These are phyloP conservation scores for Aegilops bicornis DNA, from an alignment of 176 grass and related monocot species.

Conservation along the genomic window DNA sequence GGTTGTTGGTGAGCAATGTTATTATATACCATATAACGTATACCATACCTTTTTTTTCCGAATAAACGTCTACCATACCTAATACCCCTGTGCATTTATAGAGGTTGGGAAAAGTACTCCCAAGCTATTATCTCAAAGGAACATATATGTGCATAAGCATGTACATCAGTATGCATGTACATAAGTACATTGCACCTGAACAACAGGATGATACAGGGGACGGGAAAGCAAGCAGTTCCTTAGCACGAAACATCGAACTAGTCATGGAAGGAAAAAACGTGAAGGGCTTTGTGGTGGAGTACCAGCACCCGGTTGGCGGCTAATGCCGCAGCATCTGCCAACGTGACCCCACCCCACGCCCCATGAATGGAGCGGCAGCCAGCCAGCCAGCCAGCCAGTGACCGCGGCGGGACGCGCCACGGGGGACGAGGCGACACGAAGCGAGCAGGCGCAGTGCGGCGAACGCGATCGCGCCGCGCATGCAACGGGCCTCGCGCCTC, in stretches of 20 bases:
- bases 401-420: constrained; percentile 26
- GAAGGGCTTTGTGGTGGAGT: not conserved
- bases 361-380: constrained; percentile 7
- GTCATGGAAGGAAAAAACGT: not conserved
- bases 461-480: constrained; percentile 24
- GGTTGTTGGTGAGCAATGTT: not conserved
- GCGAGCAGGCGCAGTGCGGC: constrained; percentile 15
- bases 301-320: not conserved
- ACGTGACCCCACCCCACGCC: constrained; percentile 12
- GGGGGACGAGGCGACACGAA: constrained; percentile 30
- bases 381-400: constrained; percentile 20
- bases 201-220: not conserved
- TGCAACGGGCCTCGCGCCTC: constrained; percentile 7
- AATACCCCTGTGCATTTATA: not conserved
- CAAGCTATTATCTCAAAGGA: not conserved
- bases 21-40: not conserved
- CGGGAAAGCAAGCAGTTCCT: no score
- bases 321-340: constrained; percentile 10
- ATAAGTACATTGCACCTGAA: not conserved
- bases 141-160: not conserved
- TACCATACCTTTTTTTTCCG: not conserved
- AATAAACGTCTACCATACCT: not conserved
- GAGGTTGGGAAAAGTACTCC: not conserved
- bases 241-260: not conserved
- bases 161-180: not conserved